These are phyloP conservation scores for Lactarius deliciosus DNA, from an alignment of 768 basidiomycete species.

Conservation along the genomic window DNA sequence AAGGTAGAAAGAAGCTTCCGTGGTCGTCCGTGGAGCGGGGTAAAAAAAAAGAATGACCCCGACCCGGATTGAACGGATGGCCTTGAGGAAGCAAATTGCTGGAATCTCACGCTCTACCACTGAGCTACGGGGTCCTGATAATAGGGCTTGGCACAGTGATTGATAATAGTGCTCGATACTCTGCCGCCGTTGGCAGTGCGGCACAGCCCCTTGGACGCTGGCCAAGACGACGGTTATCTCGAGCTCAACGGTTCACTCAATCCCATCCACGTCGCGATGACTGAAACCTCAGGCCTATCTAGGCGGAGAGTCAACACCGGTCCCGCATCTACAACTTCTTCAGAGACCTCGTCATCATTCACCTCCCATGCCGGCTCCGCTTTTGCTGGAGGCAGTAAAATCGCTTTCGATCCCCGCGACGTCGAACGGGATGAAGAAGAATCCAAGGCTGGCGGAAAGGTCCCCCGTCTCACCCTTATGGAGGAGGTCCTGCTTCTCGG, in stretches of 20 bases:
- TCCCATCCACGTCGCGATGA: conserved; percentile 15
- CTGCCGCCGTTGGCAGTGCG: neutral
- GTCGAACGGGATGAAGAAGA: conserved; percentile 69
- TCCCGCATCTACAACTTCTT: conserved; percentile 40
- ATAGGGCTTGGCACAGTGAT: neutral
- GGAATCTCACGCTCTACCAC: conserved; percentile 33
- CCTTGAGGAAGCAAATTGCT: conserved; percentile 29
- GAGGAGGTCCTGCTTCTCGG: conserved; percentile 95
- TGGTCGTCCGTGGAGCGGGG: neutral
- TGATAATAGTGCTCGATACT: neutral
- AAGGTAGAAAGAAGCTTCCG: neutral
- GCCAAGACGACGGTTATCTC: neutral
- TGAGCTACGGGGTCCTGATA: conserved; percentile 29
- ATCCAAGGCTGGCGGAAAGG: conserved; percentile 61
- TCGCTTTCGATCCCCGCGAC: conserved; percentile 94
- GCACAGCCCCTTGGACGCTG: conserved; percentile 2
- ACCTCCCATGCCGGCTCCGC: conserved; percentile 69
- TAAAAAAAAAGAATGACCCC: conserved; percentile 23
- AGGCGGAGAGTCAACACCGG: conserved; percentile 53
- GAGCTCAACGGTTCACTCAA: neutral
- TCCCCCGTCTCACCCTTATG: conserved; percentile 90
- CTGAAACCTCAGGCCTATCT: conserved; percentile 44
- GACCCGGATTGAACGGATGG: conserved; percentile 33
- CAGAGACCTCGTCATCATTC: conserved; percentile 38
- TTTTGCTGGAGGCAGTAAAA: conserved; percentile 80